Percentiles rank a stretch among this genome's conserved stretches.
These are phyloP conservation scores for Aspergillus viridinutans DNA, from an alignment of 2,329 filamentous ascomycete genomes.

Conservation along the genomic window DNA sequence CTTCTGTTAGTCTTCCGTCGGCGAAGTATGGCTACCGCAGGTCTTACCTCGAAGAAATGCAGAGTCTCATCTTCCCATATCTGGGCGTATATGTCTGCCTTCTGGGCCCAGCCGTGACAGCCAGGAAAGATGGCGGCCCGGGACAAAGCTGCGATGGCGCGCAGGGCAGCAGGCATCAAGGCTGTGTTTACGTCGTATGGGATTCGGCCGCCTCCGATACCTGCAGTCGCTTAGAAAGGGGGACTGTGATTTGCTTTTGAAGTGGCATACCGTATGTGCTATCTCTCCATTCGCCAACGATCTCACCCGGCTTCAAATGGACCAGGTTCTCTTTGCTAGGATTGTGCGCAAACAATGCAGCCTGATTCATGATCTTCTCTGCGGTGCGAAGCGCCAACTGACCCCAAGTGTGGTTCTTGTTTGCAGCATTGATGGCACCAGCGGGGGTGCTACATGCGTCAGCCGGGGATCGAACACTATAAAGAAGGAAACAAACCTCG, in stretches of 20 bases:
- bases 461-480: not conserved
- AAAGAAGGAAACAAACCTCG: not conserved
- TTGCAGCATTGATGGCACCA: not conserved
- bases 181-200: constrained; percentile 64
- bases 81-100: not conserved
- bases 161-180: constrained; percentile 57
- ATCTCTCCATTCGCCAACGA: not conserved
- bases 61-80: not conserved
- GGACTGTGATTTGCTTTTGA: not conserved
- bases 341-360: not conserved
- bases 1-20: not conserved
- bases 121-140: constrained; percentile 49
- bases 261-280: not conserved
- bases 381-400: not conserved
- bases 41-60: not conserved
- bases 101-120: constrained; percentile 17
- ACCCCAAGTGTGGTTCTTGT: not conserved
- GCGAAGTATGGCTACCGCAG: too few relatives aligned
- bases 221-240: not conserved
- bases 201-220: constrained; percentile 49
- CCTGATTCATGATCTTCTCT: not conserved
- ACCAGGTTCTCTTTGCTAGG: not conserved
- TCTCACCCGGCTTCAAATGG: not conserved
- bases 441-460: not conserved
- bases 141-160: constrained; percentile 53